A percentile compares a stretch with the other conserved stretches of the same genome.
phyloP scores from a whole-genome alignment of 1,284 basidiomycete genomes.

The Anthracocystis panici-leucophaei region DNA sequence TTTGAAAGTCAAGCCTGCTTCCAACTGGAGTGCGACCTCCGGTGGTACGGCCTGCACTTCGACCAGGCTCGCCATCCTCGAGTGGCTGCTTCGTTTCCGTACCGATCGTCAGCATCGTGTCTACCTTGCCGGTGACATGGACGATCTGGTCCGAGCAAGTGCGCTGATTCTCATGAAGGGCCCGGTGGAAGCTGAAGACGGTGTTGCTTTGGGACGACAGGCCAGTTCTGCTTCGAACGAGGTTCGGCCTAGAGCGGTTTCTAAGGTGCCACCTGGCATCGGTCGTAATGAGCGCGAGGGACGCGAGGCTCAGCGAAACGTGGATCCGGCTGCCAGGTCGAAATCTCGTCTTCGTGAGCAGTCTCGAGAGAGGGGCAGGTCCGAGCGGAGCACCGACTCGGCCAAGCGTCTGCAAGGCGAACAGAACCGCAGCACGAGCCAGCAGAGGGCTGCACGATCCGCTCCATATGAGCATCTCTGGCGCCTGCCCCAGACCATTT shows the following conservation, averaged over 20 bases:
- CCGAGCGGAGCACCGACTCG: conserved; percentile 34
- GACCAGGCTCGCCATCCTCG: conserved; percentile 79
- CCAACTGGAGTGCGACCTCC: conserved; percentile 13
- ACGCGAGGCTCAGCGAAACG: conserved; percentile 39
- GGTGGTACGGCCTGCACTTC: conserved; percentile 23
- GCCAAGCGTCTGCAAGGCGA: conserved; percentile 26
- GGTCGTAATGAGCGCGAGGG: conserved; percentile 40
- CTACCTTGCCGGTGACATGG: conserved; percentile 75
- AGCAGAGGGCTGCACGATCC: conserved; percentile 31
- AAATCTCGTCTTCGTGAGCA: conserved; percentile 47
- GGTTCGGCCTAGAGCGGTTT: conserved; percentile 20
- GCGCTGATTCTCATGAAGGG: conserved; percentile 40
- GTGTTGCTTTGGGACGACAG: conserved; percentile 51
- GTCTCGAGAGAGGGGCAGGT: conserved; percentile 39
- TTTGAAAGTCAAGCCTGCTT: conserved; percentile 29
- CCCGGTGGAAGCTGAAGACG: conserved; percentile 24
- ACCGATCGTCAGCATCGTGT: conserved; percentile 91
- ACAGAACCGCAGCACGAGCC: conserved; percentile 74
- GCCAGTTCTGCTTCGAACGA: conserved; percentile 53
- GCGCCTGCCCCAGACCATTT: conserved; percentile 80
- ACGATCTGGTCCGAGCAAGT: conserved; percentile 68
- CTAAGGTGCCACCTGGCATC: conserved; percentile 15
- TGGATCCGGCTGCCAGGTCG: conserved; percentile 28
- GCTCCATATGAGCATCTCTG: conserved; percentile 73
- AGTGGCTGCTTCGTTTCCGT: conserved; percentile 88